These are phyloP conservation scores for Prototheca stagnorum DNA, from an alignment of 163 green algal genomes.

Conservation along the genomic window DNA sequence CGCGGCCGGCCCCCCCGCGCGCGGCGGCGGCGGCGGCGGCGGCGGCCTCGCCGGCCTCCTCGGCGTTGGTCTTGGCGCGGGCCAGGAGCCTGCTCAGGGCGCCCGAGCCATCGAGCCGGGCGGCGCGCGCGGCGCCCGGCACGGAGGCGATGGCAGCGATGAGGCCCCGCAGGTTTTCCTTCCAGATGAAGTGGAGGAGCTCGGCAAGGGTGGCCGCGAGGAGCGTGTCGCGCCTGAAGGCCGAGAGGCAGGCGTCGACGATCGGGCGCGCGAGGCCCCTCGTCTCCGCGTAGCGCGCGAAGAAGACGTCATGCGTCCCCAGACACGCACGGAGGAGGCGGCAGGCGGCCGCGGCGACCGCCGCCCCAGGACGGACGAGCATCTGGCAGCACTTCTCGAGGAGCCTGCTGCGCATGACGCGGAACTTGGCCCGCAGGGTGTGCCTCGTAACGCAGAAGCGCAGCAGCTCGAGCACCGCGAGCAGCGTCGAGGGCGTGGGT, in stretches of 20 bases:
- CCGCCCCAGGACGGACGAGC: constrained; percentile 58
- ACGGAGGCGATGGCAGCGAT: constrained; percentile 44
- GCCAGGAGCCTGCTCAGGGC: constrained; percentile 45
- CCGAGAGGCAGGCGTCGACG: constrained; percentile 58
- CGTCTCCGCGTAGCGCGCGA: constrained; percentile 59
- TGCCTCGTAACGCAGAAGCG: constrained; percentile 90
- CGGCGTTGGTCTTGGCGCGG: too few relatives aligned
- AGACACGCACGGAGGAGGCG: constrained; percentile 80
- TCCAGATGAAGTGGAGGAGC: constrained; percentile 76
- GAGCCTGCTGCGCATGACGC: constrained; percentile 58
- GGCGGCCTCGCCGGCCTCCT: too few relatives aligned
- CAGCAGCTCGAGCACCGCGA: constrained; percentile 79
- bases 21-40: too few relatives aligned
- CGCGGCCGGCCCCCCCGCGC: too few relatives aligned
- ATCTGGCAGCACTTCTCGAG: constrained; percentile 68
- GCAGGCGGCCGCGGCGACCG: constrained; percentile 63
- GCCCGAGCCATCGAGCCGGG: constrained; percentile 38
- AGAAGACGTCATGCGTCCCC: constrained; percentile 81
- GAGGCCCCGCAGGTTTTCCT: constrained; percentile 36
- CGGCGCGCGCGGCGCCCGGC: too few relatives aligned
- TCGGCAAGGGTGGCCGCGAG: constrained; percentile 83
- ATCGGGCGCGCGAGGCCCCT: constrained; percentile 70
- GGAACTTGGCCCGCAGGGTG: constrained; percentile 77
- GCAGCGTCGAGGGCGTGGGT: constrained; percentile 6
- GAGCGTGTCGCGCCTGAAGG: constrained; percentile 84